Percentiles rank a stretch among this genome's conserved stretches.
Conservation (phyloP, 495 filamentous ascomycete species). For the Neurospora sp. region DNA sequence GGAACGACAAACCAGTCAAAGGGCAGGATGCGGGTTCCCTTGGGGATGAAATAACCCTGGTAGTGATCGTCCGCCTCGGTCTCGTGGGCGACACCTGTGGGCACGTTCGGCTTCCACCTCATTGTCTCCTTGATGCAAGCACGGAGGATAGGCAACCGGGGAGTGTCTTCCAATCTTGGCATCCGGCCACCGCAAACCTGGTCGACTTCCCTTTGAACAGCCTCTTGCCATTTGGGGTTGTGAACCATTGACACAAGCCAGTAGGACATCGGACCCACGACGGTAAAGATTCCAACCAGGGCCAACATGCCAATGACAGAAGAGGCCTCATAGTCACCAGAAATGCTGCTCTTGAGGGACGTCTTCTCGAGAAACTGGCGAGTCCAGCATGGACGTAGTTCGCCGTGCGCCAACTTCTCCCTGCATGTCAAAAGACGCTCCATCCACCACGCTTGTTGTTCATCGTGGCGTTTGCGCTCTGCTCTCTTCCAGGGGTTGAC, state of each 20-base stretch:
- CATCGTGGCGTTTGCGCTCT: slow-evolving; percentile 30
- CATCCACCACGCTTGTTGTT: slow-evolving; percentile 33
- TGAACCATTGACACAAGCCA: slow-evolving; percentile 32
- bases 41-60: slow-evolving; percentile 33
- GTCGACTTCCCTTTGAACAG: slow-evolving; percentile 43
- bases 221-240: slow-evolving; percentile 29
- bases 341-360: slow-evolving; percentile 23
- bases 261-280: slow-evolving; percentile 31
- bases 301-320: slow-evolving; percentile 33
- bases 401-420: slow-evolving; percentile 12
- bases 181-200: slow-evolving; percentile 31
- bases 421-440: slow-evolving; percentile 15
- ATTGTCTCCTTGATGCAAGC: slow-evolving; percentile 40
- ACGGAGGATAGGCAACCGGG: slow-evolving; percentile 34
- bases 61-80: slow-evolving; percentile 30
- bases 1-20: slow-evolving; percentile 32
- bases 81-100: slow-evolving; percentile 36
- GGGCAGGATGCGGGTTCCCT: slow-evolving; percentile 39
- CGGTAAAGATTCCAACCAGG: slow-evolving; percentile 34
- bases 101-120: slow-evolving; percentile 45
- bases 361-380: slow-evolving; percentile 28
- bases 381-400: slow-evolving; percentile 26
- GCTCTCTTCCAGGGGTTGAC: slow-evolving; percentile 33
- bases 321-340: slow-evolving; percentile 30
- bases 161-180: slow-evolving; percentile 33